A percentile compares a stretch with the other conserved stretches of the same genome.
Evolutionary conservation across 2,329 filamentous ascomycete species (phyloP).

Genomic region (Ceratocystis alfenasii): DNA sequence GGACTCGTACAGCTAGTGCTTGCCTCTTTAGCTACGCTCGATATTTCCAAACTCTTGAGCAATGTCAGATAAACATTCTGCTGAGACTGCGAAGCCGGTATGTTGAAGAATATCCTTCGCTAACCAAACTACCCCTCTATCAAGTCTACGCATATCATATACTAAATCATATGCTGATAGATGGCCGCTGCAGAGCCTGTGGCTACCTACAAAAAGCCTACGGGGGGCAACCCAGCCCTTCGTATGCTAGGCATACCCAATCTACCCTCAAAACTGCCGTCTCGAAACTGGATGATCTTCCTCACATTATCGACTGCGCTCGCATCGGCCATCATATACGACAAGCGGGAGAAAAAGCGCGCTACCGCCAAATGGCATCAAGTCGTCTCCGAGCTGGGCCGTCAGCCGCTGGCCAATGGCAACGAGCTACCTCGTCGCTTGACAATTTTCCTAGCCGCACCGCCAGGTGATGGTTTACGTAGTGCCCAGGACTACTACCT

Average conservation of each 20-base stretch:
- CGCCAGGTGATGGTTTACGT: constrained; percentile 75
- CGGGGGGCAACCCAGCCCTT: constrained; percentile 53
- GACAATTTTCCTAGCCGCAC: constrained; percentile 73
- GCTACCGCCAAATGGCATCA: constrained; percentile 78
- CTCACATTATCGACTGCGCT: constrained; percentile 66
- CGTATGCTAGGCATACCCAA: constrained; percentile 76
- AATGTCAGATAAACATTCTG: constrained; percentile 1
- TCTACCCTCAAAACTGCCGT: constrained; percentile 73
- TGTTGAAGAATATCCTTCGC: not conserved
- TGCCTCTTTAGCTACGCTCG: not conserved
- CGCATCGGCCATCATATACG: constrained; percentile 73
- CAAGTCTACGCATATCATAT: not conserved
- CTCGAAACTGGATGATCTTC: constrained; percentile 97
- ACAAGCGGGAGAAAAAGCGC: constrained; percentile 78
- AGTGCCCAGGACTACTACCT: constrained; percentile 88
- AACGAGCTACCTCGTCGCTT: constrained; percentile 69
- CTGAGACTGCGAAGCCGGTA: constrained; percentile 6
- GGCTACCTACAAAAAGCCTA: constrained; percentile 19
- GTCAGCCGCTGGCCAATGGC: constrained; percentile 55
- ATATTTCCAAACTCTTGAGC: too few relatives aligned
- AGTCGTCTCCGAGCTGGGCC: constrained; percentile 70
- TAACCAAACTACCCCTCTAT: not conserved
- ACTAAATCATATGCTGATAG: constrained; percentile 2
- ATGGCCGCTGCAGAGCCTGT: constrained; percentile 5
- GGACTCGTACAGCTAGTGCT: not conserved